Conservation (phyloP, 2,329 filamentous ascomycete genomes). For the Penicillium sclerotiorum region DNA sequence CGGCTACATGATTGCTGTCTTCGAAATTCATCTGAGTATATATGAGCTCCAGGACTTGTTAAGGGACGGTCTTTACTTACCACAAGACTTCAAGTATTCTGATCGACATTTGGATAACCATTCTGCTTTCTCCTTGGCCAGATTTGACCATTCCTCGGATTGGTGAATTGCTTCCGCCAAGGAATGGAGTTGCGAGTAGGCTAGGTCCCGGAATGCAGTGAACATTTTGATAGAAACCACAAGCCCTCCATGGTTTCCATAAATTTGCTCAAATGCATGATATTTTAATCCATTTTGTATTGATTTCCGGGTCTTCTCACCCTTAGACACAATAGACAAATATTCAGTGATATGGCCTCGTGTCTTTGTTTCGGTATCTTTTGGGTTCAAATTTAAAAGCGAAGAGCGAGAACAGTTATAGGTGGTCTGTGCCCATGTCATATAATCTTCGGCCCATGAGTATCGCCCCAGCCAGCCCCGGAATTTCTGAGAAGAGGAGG, state of each 20-base stretch:
- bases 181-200: not conserved
- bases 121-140: not conserved
- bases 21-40: not conserved
- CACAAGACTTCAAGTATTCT: not conserved
- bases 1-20: not conserved
- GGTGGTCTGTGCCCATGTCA: not conserved
- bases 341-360: not conserved
- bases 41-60: not conserved
- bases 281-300: not conserved
- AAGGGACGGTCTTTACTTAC: not conserved
- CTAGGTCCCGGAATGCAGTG: not conserved
- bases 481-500: not conserved
- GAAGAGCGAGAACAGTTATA: not conserved
- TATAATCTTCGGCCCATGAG: not conserved
- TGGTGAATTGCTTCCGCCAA: not conserved
- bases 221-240: not conserved
- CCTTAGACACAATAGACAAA: not conserved
- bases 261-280: not conserved
- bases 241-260: not conserved
- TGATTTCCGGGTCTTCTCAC: not conserved
- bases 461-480: not conserved
- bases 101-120: not conserved
- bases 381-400: not conserved
- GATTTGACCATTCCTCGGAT: not conserved
- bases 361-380: not conserved